Percentiles rank a stretch among this genome's conserved stretches.
These are phyloP conservation scores for Pseudodiploospora longispora DNA, from an alignment of 2,329 filamentous ascomycete species.

Conservation along the genomic window DNA sequence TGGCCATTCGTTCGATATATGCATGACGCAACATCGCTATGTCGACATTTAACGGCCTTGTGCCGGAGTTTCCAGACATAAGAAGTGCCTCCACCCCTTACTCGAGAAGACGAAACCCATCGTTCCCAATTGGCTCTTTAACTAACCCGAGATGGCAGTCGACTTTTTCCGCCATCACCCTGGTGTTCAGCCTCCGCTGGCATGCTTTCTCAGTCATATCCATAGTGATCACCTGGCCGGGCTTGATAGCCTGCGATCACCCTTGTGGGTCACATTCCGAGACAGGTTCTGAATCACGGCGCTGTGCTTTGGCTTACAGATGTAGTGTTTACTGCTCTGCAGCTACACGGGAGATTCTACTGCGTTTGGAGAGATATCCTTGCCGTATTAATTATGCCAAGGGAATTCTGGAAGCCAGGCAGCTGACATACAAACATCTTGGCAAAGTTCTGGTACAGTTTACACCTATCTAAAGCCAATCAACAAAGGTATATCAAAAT, in stretches of 20 bases:
- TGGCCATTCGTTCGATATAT: not conserved
- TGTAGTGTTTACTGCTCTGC: slow-evolving; percentile 74
- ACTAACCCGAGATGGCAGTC: slow-evolving; percentile 39
- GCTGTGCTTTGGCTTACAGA: not conserved
- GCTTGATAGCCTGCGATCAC: slow-evolving; percentile 65
- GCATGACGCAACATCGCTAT: slow-evolving; percentile 32
- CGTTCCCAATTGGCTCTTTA: not conserved
- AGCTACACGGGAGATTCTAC: slow-evolving; percentile 70
- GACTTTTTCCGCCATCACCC: slow-evolving; percentile 67
- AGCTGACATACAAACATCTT: slow-evolving; percentile 70
- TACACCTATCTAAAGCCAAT: not conserved
- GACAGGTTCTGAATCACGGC: not conserved
- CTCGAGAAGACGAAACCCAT: no score
- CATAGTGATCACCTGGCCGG: slow-evolving; percentile 85
- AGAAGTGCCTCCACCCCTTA: slow-evolving; percentile 39
- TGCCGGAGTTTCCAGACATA: slow-evolving; percentile 73
- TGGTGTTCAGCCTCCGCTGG: slow-evolving; percentile 54
- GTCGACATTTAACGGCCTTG: slow-evolving; percentile 69
- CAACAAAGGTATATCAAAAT: no score
- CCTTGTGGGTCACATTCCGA: slow-evolving; percentile 47
- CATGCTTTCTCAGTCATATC: slow-evolving; percentile 85
- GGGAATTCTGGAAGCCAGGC: slow-evolving; percentile 66
- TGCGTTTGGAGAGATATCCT: slow-evolving; percentile 70
- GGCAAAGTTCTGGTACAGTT: slow-evolving; percentile 52
- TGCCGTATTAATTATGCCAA: slow-evolving; percentile 75